phyloP scores from a whole-genome alignment of 1,139 yeast species.

The Zhuliangozyma blackwelliae region DNA sequence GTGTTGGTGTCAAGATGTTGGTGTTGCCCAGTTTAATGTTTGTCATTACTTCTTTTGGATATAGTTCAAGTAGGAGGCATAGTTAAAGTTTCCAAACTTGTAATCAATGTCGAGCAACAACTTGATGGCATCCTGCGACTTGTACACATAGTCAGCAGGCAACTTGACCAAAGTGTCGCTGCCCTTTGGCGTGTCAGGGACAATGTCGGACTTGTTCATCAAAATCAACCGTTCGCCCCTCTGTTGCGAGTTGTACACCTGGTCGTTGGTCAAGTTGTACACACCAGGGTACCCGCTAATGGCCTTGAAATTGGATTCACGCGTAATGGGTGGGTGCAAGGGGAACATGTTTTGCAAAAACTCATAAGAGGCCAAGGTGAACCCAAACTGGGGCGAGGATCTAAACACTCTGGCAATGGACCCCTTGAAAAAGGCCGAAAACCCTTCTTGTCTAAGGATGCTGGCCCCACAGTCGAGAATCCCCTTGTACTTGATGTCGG shows the following conservation, averaged over 20 bases:
- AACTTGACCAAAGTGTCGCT: conserved; percentile 38
- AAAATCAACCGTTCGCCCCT: conserved; percentile 35
- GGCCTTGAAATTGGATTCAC: conserved; percentile 43
- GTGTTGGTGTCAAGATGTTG: no score
- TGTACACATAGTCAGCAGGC: conserved; percentile 52
- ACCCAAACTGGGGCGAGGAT: conserved; percentile 97
- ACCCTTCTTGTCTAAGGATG: conserved; percentile 73
- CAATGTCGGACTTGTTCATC: conserved; percentile 31
- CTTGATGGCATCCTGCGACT: conserved; percentile 59
- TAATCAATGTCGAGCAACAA: conserved; percentile 60
- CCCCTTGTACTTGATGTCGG: conserved; percentile 74
- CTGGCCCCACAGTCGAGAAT: conserved; percentile 72
- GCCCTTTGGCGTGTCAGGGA: conserved; percentile 18
- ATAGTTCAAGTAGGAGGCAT: conserved; percentile 47
- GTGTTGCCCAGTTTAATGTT: no score
- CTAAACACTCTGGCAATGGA: conserved; percentile 92
- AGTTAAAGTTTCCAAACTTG: conserved; percentile 56
- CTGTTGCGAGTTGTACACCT: conserved; percentile 36
- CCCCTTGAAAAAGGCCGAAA: conserved; percentile 87
- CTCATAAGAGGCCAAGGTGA: conserved; percentile 95
- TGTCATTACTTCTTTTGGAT: conserved; percentile 25
- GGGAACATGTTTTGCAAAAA: conserved; percentile 54
- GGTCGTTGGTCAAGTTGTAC: conserved; percentile 45
- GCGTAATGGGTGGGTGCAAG: conserved; percentile 43
- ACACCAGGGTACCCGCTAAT: conserved; percentile 47